A percentile compares a stretch with the other conserved stretches of the same genome.
These are phyloP conservation scores for Penicillium corylophilum DNA, from an alignment of 2,329 filamentous ascomycete genomes.

Conservation along the genomic window DNA sequence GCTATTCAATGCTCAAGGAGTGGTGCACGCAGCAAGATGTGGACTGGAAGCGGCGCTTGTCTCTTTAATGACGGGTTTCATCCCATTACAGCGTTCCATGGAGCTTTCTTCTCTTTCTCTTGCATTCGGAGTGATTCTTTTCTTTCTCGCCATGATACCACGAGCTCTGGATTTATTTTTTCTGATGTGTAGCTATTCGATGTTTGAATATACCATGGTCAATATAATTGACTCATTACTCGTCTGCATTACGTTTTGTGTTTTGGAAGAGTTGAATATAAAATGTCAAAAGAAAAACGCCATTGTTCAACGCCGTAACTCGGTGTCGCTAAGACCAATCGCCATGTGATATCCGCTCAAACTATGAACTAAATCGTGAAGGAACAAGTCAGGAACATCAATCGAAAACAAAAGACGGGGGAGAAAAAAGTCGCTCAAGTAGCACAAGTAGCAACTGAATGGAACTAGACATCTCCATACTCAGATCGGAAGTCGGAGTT, in stretches of 20 bases:
- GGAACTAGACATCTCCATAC: constrained; percentile 18
- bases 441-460: neutral
- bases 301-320: neutral
- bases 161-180: constrained; percentile 21
- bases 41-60: constrained; percentile 44
- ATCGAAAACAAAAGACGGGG: neutral
- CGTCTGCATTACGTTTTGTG: neutral
- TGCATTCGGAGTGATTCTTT: constrained; percentile 16
- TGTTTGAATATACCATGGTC: constrained; percentile 19
- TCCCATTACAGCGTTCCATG: neutral
- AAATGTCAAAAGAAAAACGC: neutral
- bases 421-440: neutral
- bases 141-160: constrained; percentile 33
- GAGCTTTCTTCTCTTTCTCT: neutral
- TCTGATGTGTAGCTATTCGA: constrained; percentile 19
- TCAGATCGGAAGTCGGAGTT: constrained; percentile 14
- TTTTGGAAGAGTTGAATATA: neutral
- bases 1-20: constrained; percentile 44
- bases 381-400: neutral
- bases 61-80: constrained; percentile 30
- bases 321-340: neutral
- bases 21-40: constrained; percentile 49
- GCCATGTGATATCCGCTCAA: constrained; percentile 6
- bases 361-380: constrained; percentile 1
- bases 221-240: constrained; percentile 6